These are phyloP conservation scores for Phtheirospermum japonicum DNA, from an alignment of 257 asterid species.

Conservation along the genomic window DNA sequence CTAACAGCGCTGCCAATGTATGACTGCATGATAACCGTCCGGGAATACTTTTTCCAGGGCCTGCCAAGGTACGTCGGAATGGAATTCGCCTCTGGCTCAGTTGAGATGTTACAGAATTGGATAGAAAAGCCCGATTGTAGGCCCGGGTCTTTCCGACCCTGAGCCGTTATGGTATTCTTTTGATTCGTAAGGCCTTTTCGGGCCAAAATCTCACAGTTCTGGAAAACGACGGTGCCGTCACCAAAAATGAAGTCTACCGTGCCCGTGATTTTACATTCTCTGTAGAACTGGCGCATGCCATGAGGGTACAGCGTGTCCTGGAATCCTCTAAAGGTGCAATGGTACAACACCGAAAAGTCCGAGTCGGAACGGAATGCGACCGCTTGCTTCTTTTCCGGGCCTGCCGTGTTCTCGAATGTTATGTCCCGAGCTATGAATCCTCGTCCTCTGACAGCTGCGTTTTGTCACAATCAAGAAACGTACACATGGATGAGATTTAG, in stretches of 20 bases:
- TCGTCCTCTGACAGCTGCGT: constrained; percentile 55
- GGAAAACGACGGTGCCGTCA: constrained; percentile 55
- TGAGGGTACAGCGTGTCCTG: constrained; percentile 71
- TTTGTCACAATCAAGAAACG: not conserved
- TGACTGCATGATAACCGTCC: constrained; percentile 60
- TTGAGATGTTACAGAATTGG: constrained; percentile 53
- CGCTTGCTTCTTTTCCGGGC: constrained; percentile 65
- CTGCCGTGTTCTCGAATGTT: constrained; percentile 71
- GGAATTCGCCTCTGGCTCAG: constrained; percentile 35
- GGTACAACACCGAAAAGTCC: constrained; percentile 50
- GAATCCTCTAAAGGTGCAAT: constrained; percentile 53
- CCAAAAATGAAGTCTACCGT: constrained; percentile 79
- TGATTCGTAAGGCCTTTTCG: constrained; percentile 53
- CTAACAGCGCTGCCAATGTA: constrained; percentile 37
- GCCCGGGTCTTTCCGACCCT: constrained; percentile 40
- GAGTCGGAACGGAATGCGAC: constrained; percentile 64
- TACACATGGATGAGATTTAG: too few relatives aligned
- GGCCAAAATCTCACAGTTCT: constrained; percentile 51
- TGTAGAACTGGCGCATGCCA: constrained; percentile 58
- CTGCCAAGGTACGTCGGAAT: constrained; percentile 56
- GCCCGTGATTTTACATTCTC: constrained; percentile 52
- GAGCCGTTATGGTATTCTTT: constrained; percentile 69
- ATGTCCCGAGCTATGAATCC: constrained; percentile 68
- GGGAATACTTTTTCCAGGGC: constrained; percentile 60
- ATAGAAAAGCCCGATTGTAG: constrained; percentile 57